Evolutionary conservation across 805 yeast genomes (phyloP).

Genomic region (Diddensiella santjacobensis): DNA sequence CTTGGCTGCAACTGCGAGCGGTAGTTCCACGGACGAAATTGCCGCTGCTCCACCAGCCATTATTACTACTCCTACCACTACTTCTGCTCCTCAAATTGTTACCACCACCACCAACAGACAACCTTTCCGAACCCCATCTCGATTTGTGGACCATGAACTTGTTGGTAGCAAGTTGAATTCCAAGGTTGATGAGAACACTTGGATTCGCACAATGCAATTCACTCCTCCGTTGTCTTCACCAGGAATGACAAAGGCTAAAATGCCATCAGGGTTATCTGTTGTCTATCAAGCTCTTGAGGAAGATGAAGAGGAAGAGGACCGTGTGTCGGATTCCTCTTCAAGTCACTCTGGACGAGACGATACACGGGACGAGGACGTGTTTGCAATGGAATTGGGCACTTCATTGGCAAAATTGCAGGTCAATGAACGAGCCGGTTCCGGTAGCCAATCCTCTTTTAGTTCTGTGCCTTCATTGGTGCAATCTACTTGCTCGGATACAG

Average conservation of each 20-base stretch:
- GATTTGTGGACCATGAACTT: conserved; percentile 13
- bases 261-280: conserved; percentile 13
- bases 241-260: conserved; percentile 6
- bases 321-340: conserved; percentile 9
- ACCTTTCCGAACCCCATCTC: conserved; percentile 34
- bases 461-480: conserved; percentile 27
- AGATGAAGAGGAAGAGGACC: conserved; percentile 16
- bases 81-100: conserved; percentile 17
- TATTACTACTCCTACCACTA: conserved; percentile 6
- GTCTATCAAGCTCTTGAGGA: conserved; percentile 10
- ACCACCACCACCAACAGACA: conserved; percentile 29
- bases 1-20: not conserved
- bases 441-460: conserved; percentile 22
- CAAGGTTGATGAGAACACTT: conserved; percentile 12
- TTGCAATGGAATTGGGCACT: conserved; percentile 23
- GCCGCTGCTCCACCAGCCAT: not conserved
- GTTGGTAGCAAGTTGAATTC: conserved; percentile 1
- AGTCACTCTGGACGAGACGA: conserved; percentile 4
- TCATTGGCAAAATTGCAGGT: conserved; percentile 2
- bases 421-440: conserved; percentile 12
- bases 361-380: conserved; percentile 20
- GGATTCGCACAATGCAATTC: conserved; percentile 31
- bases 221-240: conserved; percentile 26
- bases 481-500: conserved; percentile 3
- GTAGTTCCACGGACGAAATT: conserved; percentile 4